Evolutionary conservation across 371 early-diverging fungal species (phyloP), one percentile per base, ranked within the genome.

Genomic region (Circinella umbellata): DNA sequence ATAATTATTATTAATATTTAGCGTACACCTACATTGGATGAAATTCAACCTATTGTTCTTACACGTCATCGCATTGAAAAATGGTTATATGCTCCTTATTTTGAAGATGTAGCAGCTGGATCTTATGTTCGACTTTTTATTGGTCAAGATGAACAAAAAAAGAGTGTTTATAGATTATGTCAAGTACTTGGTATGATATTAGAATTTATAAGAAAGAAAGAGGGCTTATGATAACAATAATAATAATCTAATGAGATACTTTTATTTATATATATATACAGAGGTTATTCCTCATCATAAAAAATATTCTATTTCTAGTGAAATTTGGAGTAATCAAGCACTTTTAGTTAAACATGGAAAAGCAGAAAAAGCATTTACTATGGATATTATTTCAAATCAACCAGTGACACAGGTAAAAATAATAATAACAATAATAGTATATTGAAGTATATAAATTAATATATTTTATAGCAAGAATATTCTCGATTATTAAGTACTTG

Each of bases 381-480:
- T 93, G 91, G 93, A 92, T 67, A 87, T 88, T 42, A 74, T 93
- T 11, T 93, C 94, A 9, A 93, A 93, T 70, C 73, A 79, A 54
- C 77, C 84, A 36, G 76, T 92, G 34, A 90, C 88, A n/a, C 80
- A 87, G 69, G 84, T 80, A 65, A 9, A 27, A 17, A 57, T 8
- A 57, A 18, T 9, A 42, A 42, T n/a, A n/a, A n/a, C n/a, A n/a
- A n/a, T n/a, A n/a, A n/a, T n/a, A n/a, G n/a, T n/a, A n/a, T n/a
- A n/a, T n/a, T n/a, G n/a, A n/a, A n/a, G n/a, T n/a, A n/a, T n/a
- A n/a, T n/a, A n/a, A n/a, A n/a, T n/a, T n/a, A n/a, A n/a, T n/a
- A n/a, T n/a, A n/a, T n/a, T n/a, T n/a, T n/a, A n/a, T 68, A 80
- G 68, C 78, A 86, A 49, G 94, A 94, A 71, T 91, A 85, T 63